Conservation (phyloP, 2,329 filamentous ascomycete species). For the Xylaria digitata region DNA sequence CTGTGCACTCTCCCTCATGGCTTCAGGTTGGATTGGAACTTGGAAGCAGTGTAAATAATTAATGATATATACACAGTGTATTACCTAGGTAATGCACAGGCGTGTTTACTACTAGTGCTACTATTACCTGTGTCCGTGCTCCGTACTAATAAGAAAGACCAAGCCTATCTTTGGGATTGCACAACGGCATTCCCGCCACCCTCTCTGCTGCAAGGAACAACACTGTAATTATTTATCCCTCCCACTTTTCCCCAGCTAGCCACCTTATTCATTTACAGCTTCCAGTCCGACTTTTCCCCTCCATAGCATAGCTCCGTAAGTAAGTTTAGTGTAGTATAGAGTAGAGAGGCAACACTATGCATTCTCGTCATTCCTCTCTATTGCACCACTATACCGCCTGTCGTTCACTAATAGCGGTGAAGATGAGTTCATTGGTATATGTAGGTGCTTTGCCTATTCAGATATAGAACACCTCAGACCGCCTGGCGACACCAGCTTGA, state of each 20-base stretch:
- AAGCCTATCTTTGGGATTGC: slow-evolving; percentile 24
- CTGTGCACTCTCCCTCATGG: slow-evolving; percentile 4
- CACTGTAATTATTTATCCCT: slow-evolving; percentile 28
- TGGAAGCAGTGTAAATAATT: background rate
- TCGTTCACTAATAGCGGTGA: slow-evolving; percentile 35
- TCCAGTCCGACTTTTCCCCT: slow-evolving; percentile 19
- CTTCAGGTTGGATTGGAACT: too few relatives aligned
- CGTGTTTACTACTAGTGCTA: too few relatives aligned
- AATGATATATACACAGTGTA: slow-evolving; percentile 13
- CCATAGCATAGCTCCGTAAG: slow-evolving; percentile 20
- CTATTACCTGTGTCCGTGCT: background rate
- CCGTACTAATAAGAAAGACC: background rate
- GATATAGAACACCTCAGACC: slow-evolving; percentile 37
- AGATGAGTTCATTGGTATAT: slow-evolving; percentile 30
- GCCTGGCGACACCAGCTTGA: slow-evolving; percentile 35
- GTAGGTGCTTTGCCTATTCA: slow-evolving; percentile 41
- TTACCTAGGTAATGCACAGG: background rate
- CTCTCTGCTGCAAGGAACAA: slow-evolving; percentile 16
- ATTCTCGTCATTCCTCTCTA: slow-evolving; percentile 9
- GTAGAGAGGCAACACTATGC: slow-evolving; percentile 3
- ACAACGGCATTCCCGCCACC: slow-evolving; percentile 34
- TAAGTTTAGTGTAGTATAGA: slow-evolving; percentile 17
- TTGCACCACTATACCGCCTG: slow-evolving; percentile 32
- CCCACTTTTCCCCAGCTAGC: slow-evolving; percentile 24
- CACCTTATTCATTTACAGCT: background rate